Base-by-base conservation (phyloP, 202 grass and related monocot species). In the Dendrocalamus latiflorus region DNA sequence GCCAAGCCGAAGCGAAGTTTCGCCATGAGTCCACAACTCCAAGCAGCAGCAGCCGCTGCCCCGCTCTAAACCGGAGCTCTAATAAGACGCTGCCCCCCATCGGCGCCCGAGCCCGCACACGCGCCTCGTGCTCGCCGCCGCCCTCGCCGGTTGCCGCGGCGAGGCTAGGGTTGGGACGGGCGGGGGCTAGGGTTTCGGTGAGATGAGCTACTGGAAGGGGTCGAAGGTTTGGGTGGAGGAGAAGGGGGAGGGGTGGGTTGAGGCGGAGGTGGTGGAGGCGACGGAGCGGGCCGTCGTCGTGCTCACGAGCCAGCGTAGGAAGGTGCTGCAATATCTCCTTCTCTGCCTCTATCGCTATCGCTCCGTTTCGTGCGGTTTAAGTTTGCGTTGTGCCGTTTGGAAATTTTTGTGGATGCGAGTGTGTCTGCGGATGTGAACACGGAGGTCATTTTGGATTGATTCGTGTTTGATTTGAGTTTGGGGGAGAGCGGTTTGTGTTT, bases 171-270 rank as follows among this genome's bases (percentile, higher is more conserved):
- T 66, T 79, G 49, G 41, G 74, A 61, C 58, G 48, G 78, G n/a
- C 49, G 22, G 9, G 67, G 20, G 64, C 53, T 80, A 91, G 85
- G 86, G 90, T 91, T 91, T 78, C 43, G 77, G 65, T 59, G 73
- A 81, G 87, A 95, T 98, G 91, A 95, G 95, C 87, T 98, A 87
- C 68, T 85, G 93, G 82, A 95, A 92, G 85, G 95, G 95, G 53
- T 90, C 83, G 71, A 95, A 90, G 85, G 95, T 95, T 4, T 98
- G 95, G 93, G 73, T 98, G 41, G 91, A 95, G 78, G 95, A 98
- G 86, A 95, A 90, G 86, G 93, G 89, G 69, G 86, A 86, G 58
- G 95, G 89, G 4, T 95, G 95, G 95, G 73, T 85, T 77, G 93
- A 98, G 87, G 95, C 90, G 38, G 95, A 95, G 86, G 91, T 98